Percentiles rank a stretch among this genome's conserved stretches.
Conservation (phyloP, 768 basidiomycete genomes). For the Hypholoma fasciculare region DNA sequence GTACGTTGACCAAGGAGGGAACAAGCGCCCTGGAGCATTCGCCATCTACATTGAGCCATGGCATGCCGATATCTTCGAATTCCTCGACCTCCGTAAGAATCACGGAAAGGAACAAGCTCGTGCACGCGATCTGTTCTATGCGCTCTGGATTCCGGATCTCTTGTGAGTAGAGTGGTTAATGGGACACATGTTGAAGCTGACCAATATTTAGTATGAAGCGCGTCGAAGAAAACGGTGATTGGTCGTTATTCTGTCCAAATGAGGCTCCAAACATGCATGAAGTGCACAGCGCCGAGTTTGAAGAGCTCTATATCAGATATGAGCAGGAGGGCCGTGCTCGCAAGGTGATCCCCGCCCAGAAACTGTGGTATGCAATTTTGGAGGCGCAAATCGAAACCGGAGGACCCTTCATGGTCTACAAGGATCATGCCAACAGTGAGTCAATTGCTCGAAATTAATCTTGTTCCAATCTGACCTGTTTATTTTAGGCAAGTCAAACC, state of each 20-base stretch:
- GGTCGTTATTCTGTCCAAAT: constrained; percentile 98
- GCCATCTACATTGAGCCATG: constrained; percentile 99
- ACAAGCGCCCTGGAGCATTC: constrained; percentile 98
- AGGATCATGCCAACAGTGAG: constrained; percentile 91
- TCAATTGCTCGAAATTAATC: constrained; percentile 1
- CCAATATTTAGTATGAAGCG: constrained; percentile 80
- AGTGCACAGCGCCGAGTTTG: constrained; percentile 88
- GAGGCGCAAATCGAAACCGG: constrained; percentile 99
- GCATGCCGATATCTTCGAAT: constrained; percentile 97
- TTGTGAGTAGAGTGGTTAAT: constrained; percentile 58
- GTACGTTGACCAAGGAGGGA: constrained; percentile 98
- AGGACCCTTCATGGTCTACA: constrained; percentile 99
- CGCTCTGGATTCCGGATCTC: constrained; percentile 96
- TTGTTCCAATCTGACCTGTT: background rate
- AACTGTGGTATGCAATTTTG: constrained; percentile 96
- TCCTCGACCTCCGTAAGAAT: constrained; percentile 97
- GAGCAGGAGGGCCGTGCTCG: constrained; percentile 88
- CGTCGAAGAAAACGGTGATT: constrained; percentile 84
- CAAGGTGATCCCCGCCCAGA: constrained; percentile 89
- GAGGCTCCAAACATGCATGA: constrained; percentile 92
- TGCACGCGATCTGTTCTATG: constrained; percentile 96
- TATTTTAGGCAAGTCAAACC: constrained; percentile 87
- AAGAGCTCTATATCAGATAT: constrained; percentile 81
- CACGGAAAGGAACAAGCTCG: constrained; percentile 98
- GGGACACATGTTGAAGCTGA: background rate